Percentiles rank a stretch among this genome's conserved stretches.
These are phyloP conservation scores for Omphalotus guepiniiformis DNA, from an alignment of 768 basidiomycete species.

Conservation along the genomic window DNA sequence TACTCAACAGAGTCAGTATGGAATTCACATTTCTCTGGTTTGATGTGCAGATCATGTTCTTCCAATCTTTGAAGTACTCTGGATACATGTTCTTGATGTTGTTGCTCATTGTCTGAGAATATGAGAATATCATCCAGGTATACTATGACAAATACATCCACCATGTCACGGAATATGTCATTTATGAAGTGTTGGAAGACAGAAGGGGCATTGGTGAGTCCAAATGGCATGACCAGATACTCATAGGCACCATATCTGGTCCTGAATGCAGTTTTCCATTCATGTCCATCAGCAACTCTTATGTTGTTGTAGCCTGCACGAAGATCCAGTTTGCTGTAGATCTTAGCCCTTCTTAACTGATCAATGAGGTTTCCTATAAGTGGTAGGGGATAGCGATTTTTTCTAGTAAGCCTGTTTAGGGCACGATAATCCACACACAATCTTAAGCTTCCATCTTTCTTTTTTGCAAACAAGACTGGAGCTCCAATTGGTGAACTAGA, in stretches of 20 bases:
- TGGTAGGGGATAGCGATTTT: conserved; percentile 30
- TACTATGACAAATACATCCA: conserved; percentile 22
- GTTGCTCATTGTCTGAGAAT: conserved; percentile 7
- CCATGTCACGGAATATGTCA: conserved; percentile 27
- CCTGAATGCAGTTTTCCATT: conserved; percentile 41
- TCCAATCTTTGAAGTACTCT: conserved; percentile 16
- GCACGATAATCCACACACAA: conserved; percentile 17
- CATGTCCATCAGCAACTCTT: conserved; percentile 35
- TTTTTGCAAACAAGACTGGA: conserved; percentile 20
- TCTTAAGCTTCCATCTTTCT: conserved; percentile 18
- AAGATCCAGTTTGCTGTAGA: conserved; percentile 37
- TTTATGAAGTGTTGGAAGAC: conserved; percentile 30
- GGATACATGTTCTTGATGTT: conserved; percentile 11
- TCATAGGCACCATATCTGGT: conserved; percentile 34
- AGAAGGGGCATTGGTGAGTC: conserved; percentile 27
- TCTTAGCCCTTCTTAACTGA: conserved; percentile 17
- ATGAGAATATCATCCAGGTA: conserved; percentile 31
- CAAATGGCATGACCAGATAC: conserved; percentile 40
- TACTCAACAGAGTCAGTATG: too few species aligned
- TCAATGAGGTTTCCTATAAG: conserved; percentile 29
- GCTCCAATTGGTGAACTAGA: conserved; percentile 8
- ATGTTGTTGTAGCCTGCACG: conserved; percentile 37
- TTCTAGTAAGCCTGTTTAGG: conserved; percentile 28
- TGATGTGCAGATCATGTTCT: conserved; percentile 16
- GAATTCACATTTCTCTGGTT: too few species aligned